Base-by-base conservation (phyloP, 164 flowering plant species). In the Umbellularia californica region DNA sequence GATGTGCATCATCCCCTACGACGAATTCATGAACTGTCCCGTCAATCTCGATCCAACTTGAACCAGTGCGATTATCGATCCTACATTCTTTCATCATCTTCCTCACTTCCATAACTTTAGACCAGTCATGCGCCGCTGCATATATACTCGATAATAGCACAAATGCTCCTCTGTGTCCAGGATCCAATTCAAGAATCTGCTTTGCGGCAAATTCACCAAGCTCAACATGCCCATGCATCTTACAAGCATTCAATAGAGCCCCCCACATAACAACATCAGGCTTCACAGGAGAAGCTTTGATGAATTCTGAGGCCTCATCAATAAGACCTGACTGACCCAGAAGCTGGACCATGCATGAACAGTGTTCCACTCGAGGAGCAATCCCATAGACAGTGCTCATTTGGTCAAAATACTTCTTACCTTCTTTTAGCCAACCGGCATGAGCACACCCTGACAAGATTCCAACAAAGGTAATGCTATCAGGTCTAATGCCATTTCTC, bases 201-300 rank as follows among this genome's bases (percentile, higher is more conserved):
- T 28, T 74, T 15, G 70, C 58, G 2, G 65, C 76, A n/a, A 65
- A 28, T 33, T 74, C 76, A 51, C 70, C 70, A 19, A 74, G 24
- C 41, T 67, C 63, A 47, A 74, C 50, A 50, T 65, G 50, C 35
- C 76, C 76, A 28, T 74, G 70, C 22, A 74, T 11, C 62, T 27
- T 65, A 74, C 76, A 74, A 50, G 76, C 76, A 74, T 58, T 74
- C 62, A 74, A 24, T 3, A 78, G 65, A 50, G 74, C 70, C 13
- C 73, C 75, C 79, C 79, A 76, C 55, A 67, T 68, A 27, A 41
- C 27, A 23, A 68, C 77, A 76, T 76, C 82, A 11, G 79, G 74
- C 69, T 79, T 76, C 64, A 74, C 70, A 3, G 69, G 69, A 47
- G 67, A 35, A 41, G 66, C 19, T 66, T n/a, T 70, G 25, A 75